These are phyloP conservation scores for Pseudocercospora musae DNA, from an alignment of 2,329 filamentous ascomycete genomes.

Conservation along the genomic window DNA sequence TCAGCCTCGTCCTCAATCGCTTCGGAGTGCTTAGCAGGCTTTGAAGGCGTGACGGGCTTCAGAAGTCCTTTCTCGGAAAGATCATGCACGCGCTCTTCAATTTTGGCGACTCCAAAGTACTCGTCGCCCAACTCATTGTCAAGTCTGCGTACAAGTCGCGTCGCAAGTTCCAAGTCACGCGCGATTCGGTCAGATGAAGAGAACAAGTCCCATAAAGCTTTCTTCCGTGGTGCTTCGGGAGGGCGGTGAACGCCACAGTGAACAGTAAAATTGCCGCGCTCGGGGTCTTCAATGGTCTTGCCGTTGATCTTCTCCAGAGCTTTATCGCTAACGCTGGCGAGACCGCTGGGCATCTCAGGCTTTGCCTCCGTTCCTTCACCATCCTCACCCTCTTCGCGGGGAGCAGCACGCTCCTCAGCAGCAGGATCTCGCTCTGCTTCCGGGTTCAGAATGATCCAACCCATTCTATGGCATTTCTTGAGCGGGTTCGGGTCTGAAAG, in stretches of 20 bases:
- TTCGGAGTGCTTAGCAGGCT: slow-evolving; percentile 55
- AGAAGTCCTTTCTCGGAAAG: slow-evolving; percentile 73
- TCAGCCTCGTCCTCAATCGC: slow-evolving; percentile 67
- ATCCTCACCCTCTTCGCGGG: slow-evolving; percentile 17
- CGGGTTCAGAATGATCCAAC: slow-evolving; percentile 95
- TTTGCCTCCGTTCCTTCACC: slow-evolving; percentile 19
- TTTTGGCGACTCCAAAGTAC: slow-evolving; percentile 72
- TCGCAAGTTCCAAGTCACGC: slow-evolving; percentile 79
- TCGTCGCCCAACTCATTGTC: slow-evolving; percentile 78
- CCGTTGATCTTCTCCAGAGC: slow-evolving; percentile 93
- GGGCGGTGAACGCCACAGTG: slow-evolving; percentile 96
- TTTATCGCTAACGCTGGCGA: slow-evolving; percentile 56
- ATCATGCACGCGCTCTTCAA: slow-evolving; percentile 83
- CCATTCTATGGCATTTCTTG: slow-evolving; percentile 95
- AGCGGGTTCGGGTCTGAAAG: slow-evolving; percentile 94
- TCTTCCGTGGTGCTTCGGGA: slow-evolving; percentile 80
- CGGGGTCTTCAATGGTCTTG: slow-evolving; percentile 93
- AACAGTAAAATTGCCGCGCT: slow-evolving; percentile 92
- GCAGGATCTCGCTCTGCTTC: slow-evolving; percentile 64
- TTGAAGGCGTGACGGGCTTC: slow-evolving; percentile 59
- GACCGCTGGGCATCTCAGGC: slow-evolving; percentile 10
- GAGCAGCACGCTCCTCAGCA: slow-evolving; percentile 62
- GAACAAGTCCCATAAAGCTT: slow-evolving; percentile 94
- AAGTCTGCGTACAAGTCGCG: slow-evolving; percentile 76
- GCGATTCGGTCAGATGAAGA: slow-evolving; percentile 91